Conservation (phyloP, 1,139 yeast species). For the Debaryomyces sp. region DNA sequence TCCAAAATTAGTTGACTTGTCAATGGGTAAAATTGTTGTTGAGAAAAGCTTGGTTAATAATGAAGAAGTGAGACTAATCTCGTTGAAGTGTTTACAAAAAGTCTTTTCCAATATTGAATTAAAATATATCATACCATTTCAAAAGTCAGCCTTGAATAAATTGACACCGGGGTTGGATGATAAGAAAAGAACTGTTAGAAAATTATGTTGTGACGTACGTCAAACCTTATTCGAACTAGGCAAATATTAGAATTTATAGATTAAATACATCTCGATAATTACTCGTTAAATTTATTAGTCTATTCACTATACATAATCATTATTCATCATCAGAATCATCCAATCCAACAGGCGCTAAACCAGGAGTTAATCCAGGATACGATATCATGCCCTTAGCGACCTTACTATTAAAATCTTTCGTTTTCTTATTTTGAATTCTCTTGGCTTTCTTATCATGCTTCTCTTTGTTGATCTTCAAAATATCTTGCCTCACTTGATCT, state of each 20-base stretch:
- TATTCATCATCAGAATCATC: conserved; percentile 49
- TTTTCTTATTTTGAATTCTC: conserved; percentile 26
- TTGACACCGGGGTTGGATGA: conserved; percentile 69
- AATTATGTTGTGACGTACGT: conserved; percentile 74
- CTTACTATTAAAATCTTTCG: conserved; percentile 45
- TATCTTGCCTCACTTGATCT: conserved; percentile 41
- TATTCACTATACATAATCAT: conserved; percentile 13
- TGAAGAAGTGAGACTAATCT: conserved; percentile 53
- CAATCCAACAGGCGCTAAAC: conserved; percentile 85
- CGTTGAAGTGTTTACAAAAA: conserved; percentile 58
- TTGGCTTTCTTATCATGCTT: conserved; percentile 20
- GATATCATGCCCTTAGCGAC: conserved; percentile 45
- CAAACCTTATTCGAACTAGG: conserved; percentile 68
- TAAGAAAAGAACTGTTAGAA: conserved; percentile 71
- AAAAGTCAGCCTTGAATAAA: conserved; percentile 48
- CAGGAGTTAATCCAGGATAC: conserved; percentile 83
- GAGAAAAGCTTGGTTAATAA: conserved; percentile 26
- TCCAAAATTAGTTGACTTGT: conserved; percentile 52
- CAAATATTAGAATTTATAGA: conserved; percentile 13
- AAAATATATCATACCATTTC: conserved; percentile 52
- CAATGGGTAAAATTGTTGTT: conserved; percentile 25
- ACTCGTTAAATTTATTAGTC: conserved; percentile 7
- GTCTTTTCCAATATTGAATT: conserved; percentile 45
- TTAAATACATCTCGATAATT: background rate
- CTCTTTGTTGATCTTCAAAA: conserved; percentile 33